Base-by-base conservation (phyloP, 495 filamentous ascomycete genomes). In the Hypoxylon intermedium region DNA sequence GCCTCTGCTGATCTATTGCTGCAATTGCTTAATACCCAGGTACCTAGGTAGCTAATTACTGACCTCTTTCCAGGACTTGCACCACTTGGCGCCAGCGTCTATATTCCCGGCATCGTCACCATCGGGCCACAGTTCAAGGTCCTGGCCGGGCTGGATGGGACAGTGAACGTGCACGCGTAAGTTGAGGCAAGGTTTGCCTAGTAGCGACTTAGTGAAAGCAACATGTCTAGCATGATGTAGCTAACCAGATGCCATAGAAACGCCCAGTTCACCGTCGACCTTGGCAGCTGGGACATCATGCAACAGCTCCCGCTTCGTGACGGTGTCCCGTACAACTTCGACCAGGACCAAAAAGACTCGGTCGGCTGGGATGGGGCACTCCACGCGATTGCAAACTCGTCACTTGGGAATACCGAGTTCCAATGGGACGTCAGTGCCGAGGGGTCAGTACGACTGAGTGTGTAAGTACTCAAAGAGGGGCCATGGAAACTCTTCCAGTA, bases 21-120 rank as follows among this genome's bases (percentile, higher is more conserved):
- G n/a, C n/a, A n/a, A n/a, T n/a, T n/a, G n/a, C n/a, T n/a, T n/a
- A n/a, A n/a, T n/a, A n/a, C n/a, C n/a, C n/a, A n/a, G n/a, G n/a
- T n/a, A n/a, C n/a, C n/a, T n/a, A n/a, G n/a, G n/a, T n/a, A n/a
- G n/a, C n/a, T n/a, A n/a, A n/a, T n/a, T n/a, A n/a, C n/a, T n/a
- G n/a, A n/a, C n/a, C n/a, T n/a, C n/a, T n/a, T n/a, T n/a, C n/a
- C n/a, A n/a, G n/a, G n/a, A n/a, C n/a, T n/a, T n/a, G n/a, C n/a
- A n/a, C n/a, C n/a, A n/a, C n/a, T n/a, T n/a, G 68, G 70, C 15
- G 73, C 72, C 0, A 61, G 58, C 5, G 71, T 77, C 52, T 19
- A 31, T 5, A 67, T 77, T 6, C 75, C 74, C 0, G 72, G 72
- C 0, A 65, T 77, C 20, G 59, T 67, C 0, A 74, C 70, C 1